Evolutionary conservation across 2,329 filamentous ascomycete genomes (phyloP).

Genomic region (Monascus ruber): DNA sequence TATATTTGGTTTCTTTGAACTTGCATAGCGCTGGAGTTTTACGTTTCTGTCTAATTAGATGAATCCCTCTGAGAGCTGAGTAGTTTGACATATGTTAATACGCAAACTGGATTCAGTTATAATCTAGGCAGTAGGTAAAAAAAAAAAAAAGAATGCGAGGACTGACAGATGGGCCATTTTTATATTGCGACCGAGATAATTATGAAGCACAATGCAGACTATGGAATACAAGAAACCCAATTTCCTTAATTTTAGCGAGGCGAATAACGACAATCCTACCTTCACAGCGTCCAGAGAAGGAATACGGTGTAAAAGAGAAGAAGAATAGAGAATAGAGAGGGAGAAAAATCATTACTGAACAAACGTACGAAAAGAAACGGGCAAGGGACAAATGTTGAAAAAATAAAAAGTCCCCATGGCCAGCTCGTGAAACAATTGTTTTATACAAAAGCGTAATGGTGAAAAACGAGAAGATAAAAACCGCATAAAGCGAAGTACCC

Average conservation of each 20-base stretch:
- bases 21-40: constrained; percentile 36
- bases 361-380: neutral
- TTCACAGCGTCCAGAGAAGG: neutral
- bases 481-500: no score
- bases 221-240: no score
- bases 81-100: constrained; percentile 1
- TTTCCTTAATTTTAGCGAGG: no score
- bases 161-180: no score
- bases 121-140: constrained; percentile 2
- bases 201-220: no score
- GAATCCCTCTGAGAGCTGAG: constrained; percentile 5
- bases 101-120: neutral
- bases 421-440: neutral
- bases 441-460: neutral
- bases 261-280: no score
- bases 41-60: constrained; percentile 13
- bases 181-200: no score
- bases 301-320: neutral
- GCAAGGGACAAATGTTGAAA: no score
- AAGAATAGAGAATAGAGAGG: neutral
- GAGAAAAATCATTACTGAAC: neutral
- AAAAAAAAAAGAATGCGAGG: neutral
- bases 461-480: no score
- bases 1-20: constrained; percentile 2
- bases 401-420: neutral